Evolutionary conservation across 805 yeast species (phyloP), one percentile per base, ranked within the genome.

Genomic region (Metschnikowia hibisci): DNA sequence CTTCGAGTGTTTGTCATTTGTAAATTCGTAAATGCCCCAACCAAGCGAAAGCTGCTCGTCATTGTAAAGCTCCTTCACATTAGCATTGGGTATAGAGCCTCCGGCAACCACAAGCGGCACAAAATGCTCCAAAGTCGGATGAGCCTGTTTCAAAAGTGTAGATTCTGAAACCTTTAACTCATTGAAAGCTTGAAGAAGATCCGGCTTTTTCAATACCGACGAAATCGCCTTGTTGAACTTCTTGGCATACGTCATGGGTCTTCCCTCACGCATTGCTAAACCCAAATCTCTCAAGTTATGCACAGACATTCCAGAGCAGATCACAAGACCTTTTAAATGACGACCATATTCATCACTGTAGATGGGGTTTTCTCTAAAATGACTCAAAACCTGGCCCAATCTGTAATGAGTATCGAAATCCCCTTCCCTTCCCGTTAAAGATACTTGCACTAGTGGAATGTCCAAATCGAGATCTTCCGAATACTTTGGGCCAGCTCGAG

Each of bases 251-350:
- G 81, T 76, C 34, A 69, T 59, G 5, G 45, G 49, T 20, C 32
- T 39, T 10, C 56, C 56, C 14, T 40, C 33, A 6, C 32, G 20
- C 29, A 51, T 35, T 2, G 55, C 48, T 15, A 25, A 20, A 2
- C 77, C 67, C 16, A 78, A 37, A 44, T 84, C 89, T 29, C 78
- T 49, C 33, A 86, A 67, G 55, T 86, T 87, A 61, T 86, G 95
- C 16, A 84, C 93, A 5, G 87, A 71, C 86, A 84, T 82, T 4
- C 95, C 95, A 0, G 90, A 82, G 42, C 80, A 74, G 4, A 86
- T 59, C 2, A 86, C 64, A 43, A 78, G 30, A 4, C 73, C 72
- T n/a, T 53, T 53, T 23, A 64, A 51, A 43, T 63, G 53, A 33
- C 48, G 50, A 13, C 33, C 40, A 10, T 33, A 42, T n/a, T 41